Base-by-base conservation (phyloP, 768 basidiomycete species). In the Lyophyllum atratum region DNA sequence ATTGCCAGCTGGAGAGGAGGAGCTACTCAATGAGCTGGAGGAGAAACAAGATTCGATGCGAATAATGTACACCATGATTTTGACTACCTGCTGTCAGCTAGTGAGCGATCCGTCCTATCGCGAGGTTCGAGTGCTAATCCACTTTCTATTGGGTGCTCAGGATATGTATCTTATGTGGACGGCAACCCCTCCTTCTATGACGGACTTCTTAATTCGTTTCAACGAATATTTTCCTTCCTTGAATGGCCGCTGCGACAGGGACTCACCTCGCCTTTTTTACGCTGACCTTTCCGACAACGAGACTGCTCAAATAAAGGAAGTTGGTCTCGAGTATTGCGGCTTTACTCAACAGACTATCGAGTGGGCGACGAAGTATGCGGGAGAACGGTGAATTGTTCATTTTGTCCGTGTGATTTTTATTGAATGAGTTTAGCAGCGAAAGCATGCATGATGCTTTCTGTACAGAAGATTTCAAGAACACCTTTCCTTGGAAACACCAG, bases 221-320 rank as follows among this genome's bases (percentile, higher is more conserved):
- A 72, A 78, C 43, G 72, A 78, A 61, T 80, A 80, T 62, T 73
- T 76, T 52, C 74, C 72, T 10, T 64, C 68, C 44, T 59, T 73
- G 15, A 63, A 71, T 55, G 54, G 65, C 26, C 55, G 58, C 25
- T 58, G 52, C 44, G 39, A 53, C 37, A 44, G 40, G 45, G 42
- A 56, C 40, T 66, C 68, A 9, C 65, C 67, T 22, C 65, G 62
- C 14, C 62, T 67, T 19, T 72, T 74, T 46, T 67, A 71, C 59
- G 55, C 55, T 19, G 60, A 59, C 29, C 67, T 75, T 29, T 64
- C 69, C 2, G 26, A 56, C 9, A 43, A 62, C 21, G 72, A 75
- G 61, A 56, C 46, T 17, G 29, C 52, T 17, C 37, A 52, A 14
- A 46, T 72, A 25, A 46, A 62, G 26, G 37, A 60, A 14, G 42